Evolutionary conservation across 2,329 filamentous ascomycete genomes (phyloP), one percentile per base, ranked within the genome.

Genomic region (Claviceps digitariae): DNA sequence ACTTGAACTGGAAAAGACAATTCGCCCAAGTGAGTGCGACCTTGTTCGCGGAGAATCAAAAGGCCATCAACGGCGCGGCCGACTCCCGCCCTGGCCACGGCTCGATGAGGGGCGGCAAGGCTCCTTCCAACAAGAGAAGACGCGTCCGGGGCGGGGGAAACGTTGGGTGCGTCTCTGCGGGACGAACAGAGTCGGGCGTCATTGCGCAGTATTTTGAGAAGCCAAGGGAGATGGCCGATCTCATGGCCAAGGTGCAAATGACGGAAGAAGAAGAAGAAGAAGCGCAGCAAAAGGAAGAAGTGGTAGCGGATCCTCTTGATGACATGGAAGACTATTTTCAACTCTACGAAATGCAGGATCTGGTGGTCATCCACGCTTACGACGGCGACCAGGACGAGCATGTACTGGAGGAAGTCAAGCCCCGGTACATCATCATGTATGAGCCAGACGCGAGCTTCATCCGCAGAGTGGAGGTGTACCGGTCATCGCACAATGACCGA

Each of bases 381-480:
- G 90, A 95, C 55, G 90, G 90, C 12, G 93, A 97, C 65, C 86
- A 91, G 72, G 93, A 98, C 66, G 93, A 97, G 65, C 88, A 95
- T 66, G 78, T 97, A n/a, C 78, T 98, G 1, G 91, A 98, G 66
- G 93, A 98, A 69, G 77, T 93, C 54, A 90, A 87, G 63, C 93
- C 93, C 36, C 83, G 87, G 56, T 96, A 96, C 67, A 89, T 98
- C 55, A 86, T 98, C 71, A 97, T 98, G 93, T 98, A 96, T 68
- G 93, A 97, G 66, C 91, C 93, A 1, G 90, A 97, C 59, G 83
- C 91, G 3, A 84, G 91, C 3, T 98, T 98, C 67, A 95, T 97
- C 62, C 83, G 93, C 15, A 79, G 91, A 40, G 86, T 98, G 21
- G 93, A 98, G 66, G 90, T 97, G 2, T 98, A 97, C 69, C 83